Conservation (phyloP, 345 rosid genomes). For the Garcia nutans region DNA sequence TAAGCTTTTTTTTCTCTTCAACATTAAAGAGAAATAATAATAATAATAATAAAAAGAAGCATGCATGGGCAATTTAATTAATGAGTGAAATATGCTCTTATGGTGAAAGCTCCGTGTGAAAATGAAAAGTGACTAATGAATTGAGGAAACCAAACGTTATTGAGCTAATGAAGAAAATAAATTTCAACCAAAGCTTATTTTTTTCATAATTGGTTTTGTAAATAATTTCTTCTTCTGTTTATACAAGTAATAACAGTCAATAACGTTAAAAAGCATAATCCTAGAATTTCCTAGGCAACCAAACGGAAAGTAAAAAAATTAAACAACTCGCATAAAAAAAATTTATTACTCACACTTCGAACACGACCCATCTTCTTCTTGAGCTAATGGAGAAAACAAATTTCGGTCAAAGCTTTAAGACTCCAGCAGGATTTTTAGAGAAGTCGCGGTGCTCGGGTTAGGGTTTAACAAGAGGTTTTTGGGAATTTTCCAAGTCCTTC, state of each 20-base stretch:
- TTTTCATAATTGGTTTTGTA: conserved; percentile 60
- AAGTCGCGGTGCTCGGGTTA: not conserved
- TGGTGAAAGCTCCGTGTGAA: too few relatives aligned
- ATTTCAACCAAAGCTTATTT: not conserved
- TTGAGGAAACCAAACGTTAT: too few relatives aligned
- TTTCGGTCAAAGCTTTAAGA: not conserved
- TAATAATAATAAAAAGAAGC: too few relatives aligned
- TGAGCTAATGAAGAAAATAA: too few relatives aligned
- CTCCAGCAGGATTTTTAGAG: not conserved
- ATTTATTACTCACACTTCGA: conserved; percentile 12
- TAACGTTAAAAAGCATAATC: not conserved
- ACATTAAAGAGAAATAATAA: too few relatives aligned
- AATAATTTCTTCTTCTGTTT: conserved; percentile 55
- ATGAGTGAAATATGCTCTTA: too few relatives aligned
- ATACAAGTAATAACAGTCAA: not conserved
- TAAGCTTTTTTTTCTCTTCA: too few relatives aligned
- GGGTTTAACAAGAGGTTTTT: not conserved
- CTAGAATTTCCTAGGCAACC: not conserved
- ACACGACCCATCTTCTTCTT: conserved; percentile 1
- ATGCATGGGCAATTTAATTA: too few relatives aligned
- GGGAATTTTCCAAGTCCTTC: not conserved
- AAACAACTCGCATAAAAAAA: not conserved
- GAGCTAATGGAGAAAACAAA: not conserved
- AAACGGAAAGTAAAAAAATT: not conserved
- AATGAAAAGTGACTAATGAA: too few relatives aligned